These are phyloP conservation scores for Persicaria maculosa DNA, from an alignment of 148 eudicot genomes.

Conservation along the genomic window DNA sequence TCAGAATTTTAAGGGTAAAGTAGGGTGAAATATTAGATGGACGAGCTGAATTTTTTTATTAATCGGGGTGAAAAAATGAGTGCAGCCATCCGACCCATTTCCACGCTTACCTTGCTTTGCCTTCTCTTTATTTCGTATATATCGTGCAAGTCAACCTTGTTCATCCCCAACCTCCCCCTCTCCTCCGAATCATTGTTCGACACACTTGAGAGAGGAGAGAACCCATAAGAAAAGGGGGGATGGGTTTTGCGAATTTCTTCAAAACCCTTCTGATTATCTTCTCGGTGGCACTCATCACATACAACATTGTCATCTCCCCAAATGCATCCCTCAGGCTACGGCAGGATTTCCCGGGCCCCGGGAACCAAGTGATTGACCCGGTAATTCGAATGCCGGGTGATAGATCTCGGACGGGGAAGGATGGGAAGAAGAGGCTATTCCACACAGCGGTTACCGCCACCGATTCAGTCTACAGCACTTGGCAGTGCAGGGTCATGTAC, in stretches of 20 bases:
- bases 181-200: too few species aligned
- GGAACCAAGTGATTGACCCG: conserved; percentile 46
- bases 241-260: conserved; percentile 56
- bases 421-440: conserved; percentile 42
- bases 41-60: too few species aligned
- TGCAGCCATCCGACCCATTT: too few species aligned
- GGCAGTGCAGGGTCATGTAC: conserved; percentile 96
- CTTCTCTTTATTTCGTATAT: too few species aligned
- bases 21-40: too few species aligned
- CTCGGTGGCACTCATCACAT: conserved; percentile 77
- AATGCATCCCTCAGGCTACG: conserved; percentile 64
- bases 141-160: too few species aligned
- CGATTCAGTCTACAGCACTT: conserved; percentile 76
- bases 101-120: too few species aligned
- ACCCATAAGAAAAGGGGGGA: conserved; percentile 12
- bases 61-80: too few species aligned
- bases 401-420: conserved; percentile 18
- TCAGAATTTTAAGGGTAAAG: too few species aligned
- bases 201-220: background rate
- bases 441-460: conserved; percentile 97
- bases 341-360: conserved; percentile 70
- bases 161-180: too few species aligned
- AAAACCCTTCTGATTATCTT: conserved; percentile 51
- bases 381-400: conserved; percentile 55
- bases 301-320: conserved; percentile 76